Conservation (phyloP, 2,329 filamentous ascomycete genomes). For the Atkinsonella hypoxylon region DNA sequence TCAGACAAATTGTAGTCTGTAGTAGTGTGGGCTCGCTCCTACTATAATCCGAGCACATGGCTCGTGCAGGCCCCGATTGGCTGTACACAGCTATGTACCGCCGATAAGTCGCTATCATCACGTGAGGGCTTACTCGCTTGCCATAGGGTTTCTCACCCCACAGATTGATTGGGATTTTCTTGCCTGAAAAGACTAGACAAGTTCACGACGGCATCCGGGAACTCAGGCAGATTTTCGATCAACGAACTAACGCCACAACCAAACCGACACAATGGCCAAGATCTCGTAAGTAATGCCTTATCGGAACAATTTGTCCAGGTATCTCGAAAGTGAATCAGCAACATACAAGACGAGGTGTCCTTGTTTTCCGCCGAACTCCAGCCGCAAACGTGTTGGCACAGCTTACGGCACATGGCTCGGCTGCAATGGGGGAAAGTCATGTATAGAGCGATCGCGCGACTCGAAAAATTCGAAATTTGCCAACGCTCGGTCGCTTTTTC, state of each 20-base stretch:
- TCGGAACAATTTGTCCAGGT: constrained; percentile 11
- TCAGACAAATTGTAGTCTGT: not conserved
- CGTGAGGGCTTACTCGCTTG: constrained; percentile 21
- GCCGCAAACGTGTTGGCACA: not conserved
- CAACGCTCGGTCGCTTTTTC: no score
- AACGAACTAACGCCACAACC: constrained; percentile 29
- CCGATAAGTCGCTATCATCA: constrained; percentile 19
- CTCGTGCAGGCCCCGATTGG: not conserved
- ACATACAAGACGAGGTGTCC: constrained; percentile 12
- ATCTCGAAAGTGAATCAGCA: constrained; percentile 3
- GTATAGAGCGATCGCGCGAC: not conserved
- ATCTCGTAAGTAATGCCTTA: constrained; percentile 39
- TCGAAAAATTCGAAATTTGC: not conserved
- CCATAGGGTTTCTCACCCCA: constrained; percentile 30
- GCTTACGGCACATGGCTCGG: not conserved
- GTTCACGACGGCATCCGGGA: constrained; percentile 25
- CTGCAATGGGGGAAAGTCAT: not conserved
- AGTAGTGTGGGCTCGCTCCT: no score
- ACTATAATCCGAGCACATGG: not conserved
- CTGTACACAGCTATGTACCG: not conserved
- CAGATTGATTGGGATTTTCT: constrained; percentile 24
- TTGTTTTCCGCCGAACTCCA: not conserved
- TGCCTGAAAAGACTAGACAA: constrained; percentile 18
- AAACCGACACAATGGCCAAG: constrained; percentile 50
- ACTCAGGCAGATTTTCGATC: constrained; percentile 22